Evolutionary conservation across 805 yeast species (phyloP), one percentile per base, ranked within the genome.

Genomic region (Blastobotrys attinorum): DNA sequence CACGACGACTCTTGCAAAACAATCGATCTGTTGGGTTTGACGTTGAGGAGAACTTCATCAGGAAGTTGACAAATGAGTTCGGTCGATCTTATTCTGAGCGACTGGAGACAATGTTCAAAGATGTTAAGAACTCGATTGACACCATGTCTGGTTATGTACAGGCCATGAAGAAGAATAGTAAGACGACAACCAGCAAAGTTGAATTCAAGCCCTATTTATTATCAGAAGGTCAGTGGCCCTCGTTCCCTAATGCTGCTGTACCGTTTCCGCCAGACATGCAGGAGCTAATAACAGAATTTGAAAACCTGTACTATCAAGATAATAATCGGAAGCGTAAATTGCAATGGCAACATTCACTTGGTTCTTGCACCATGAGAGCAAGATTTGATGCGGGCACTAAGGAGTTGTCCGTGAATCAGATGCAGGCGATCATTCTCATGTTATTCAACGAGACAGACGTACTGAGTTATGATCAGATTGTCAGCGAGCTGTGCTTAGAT

Each of bases 21-120:
- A n/a, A n/a, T n/a, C 15, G 18, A 22, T 3, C 36, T 4, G 18
- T 25, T 25, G 29, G 29, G 10, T 8, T 11, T 11, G 29, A 25
- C 29, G 7, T 8, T 11, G 29, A 25, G 29, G 10, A 11, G 11
- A 11, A 7, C 7, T 25, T 25, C 11, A 25, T 25, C 29, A 11
- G 29, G 7, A 7, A 25, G 7, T 25, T 25, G 29, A 7, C 10
- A 8, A 11, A 7, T 25, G 29, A 25, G 29, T 25, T 25, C 11
- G 29, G 29, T 8, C 10, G 7, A 11, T 8, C 11, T 7, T 25
- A 15, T 17, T 16, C 36, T 0, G 79, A 86, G 38, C 87, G 86
- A 60, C 83, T 92, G 64, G 83, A 95, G 16, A 83, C 86, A 53
- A 92, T 92, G 98, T 85, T 92, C 60, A 83, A 81, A 59, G 98